Base-by-base conservation (phyloP, 2,329 filamentous ascomycete genomes). In the Aspergillus ochraceoroseus region DNA sequence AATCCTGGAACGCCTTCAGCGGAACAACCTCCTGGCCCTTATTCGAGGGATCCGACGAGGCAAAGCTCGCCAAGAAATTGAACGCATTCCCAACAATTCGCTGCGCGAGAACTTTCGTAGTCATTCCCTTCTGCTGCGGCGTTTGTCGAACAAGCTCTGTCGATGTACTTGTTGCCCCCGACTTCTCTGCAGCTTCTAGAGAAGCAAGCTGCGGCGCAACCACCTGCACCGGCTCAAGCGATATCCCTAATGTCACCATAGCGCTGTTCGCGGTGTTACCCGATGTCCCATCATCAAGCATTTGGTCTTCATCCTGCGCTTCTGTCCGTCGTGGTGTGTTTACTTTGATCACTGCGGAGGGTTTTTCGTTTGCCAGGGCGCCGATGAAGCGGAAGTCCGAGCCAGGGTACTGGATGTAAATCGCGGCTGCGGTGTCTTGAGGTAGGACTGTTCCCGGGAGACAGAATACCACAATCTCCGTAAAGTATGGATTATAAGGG, bases 51-150 rank as follows among this genome's bases (percentile, higher is more conserved):
- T 67, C 71, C 41, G 76, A 75, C 25, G 80, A 79, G 44, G 83
- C 86, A 71, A 94, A 96, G 55, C 87, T 85, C 3, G 90, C 81
- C 42, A 98, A 72, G 63, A 95, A 96, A 66, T 98, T 95, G 66
- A 96, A 98, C 9, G 90, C 92, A 64, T 95, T 95, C 55, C 87
- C 84, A 56, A 98, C 96, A 54, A 98, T 95, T 49, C 87, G 75
- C 67, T 96, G 88, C 19, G 92, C 92, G 15, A 98, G 73, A 2
- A 87, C 70, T 49, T 86, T 80, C 0, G 87, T 92, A n/a, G 77
- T 73, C 1, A 80, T 72, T 32, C 69, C 66, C 18, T 61, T 57
- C 56, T 44, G 56, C 46, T 47, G 60, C 22, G 40, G 39, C 34
- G 58, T 52, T 44, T 53, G 48, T 12, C 48, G 58, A 41, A 54